phyloP scores from a whole-genome alignment of 352 stramenopile genomes.

The Pythium aristosporum region DNA sequence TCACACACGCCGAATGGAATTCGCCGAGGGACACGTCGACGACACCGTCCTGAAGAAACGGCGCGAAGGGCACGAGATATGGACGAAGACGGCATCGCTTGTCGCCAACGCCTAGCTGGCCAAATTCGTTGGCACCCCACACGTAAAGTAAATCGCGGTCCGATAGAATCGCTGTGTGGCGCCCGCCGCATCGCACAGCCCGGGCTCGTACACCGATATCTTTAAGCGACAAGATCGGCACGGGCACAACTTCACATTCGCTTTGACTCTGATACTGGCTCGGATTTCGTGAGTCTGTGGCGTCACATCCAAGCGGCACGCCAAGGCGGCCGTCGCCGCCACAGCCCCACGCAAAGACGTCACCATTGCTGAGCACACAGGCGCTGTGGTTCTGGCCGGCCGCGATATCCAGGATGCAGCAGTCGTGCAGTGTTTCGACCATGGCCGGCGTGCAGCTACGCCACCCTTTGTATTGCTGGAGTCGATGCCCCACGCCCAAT shows the following conservation, averaged over 20 bases:
- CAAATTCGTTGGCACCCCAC: slow-evolving; percentile 82
- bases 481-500: slow-evolving; percentile 58
- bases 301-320: slow-evolving; percentile 9
- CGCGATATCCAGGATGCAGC: slow-evolving; percentile 67
- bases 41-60: slow-evolving; percentile 47
- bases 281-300: not conserved
- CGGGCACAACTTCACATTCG: slow-evolving; percentile 41
- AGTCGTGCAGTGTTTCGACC: slow-evolving; percentile 47
- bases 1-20: slow-evolving; percentile 71
- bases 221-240: slow-evolving; percentile 37
- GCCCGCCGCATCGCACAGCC: slow-evolving; percentile 58
- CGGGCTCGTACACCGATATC: slow-evolving; percentile 42
- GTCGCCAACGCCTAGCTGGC: slow-evolving; percentile 67
- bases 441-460: slow-evolving; percentile 60
- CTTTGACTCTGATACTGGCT: slow-evolving; percentile 20
- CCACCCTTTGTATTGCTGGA: slow-evolving; percentile 64
- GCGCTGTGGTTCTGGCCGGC: slow-evolving; percentile 75
- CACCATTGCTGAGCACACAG: slow-evolving; percentile 66
- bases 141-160: slow-evolving; percentile 69
- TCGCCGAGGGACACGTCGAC: slow-evolving; percentile 62
- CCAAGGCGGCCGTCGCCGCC: slow-evolving; percentile 68
- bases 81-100: slow-evolving; percentile 41
- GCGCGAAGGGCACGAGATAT: slow-evolving; percentile 39
- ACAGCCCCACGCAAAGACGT: slow-evolving; percentile 77
- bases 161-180: slow-evolving; percentile 68